Conservation (phyloP, 2,329 filamentous ascomycete genomes). For the Hypocreales sp. region DNA sequence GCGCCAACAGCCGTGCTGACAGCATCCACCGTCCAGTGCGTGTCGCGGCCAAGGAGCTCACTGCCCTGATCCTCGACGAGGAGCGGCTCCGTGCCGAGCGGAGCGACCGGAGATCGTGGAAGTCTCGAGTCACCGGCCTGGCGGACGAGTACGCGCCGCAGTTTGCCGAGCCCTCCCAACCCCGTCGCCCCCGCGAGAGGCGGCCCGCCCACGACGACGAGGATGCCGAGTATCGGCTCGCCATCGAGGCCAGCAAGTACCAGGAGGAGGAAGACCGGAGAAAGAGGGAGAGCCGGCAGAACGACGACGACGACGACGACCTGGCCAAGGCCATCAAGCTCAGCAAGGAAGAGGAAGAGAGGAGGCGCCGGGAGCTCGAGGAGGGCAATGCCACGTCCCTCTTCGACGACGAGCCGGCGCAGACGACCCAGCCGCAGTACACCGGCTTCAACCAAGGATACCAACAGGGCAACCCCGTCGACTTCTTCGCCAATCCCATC, state of each 20-base stretch:
- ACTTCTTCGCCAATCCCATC: conserved; percentile 94
- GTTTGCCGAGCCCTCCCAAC: conserved; percentile 22
- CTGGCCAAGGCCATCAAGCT: conserved; percentile 88
- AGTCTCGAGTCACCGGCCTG: conserved; percentile 84
- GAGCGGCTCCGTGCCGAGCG: conserved; percentile 82
- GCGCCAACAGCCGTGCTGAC: conserved; percentile 5
- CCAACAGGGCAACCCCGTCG: conserved; percentile 88
- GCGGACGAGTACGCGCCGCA: conserved; percentile 57
- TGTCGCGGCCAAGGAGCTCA: conserved; percentile 90
- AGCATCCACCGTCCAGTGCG: conserved; percentile 46
- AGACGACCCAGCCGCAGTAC: conserved; percentile 49
- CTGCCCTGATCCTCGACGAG: conserved; percentile 81
- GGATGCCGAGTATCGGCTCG: conserved; percentile 78
- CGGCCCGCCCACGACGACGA: conserved; percentile 55
- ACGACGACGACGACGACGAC: conserved; percentile 63
- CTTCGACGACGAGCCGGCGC: conserved; percentile 66
- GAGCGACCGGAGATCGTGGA: conserved; percentile 87
- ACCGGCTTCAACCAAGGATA: conserved; percentile 96
- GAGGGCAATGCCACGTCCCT: conserved; percentile 70
- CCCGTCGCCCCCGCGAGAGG: conserved; percentile 29
- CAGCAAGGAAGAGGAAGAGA: conserved; percentile 87
- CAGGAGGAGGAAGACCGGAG: conserved; percentile 82
- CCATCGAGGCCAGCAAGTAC: conserved; percentile 86
- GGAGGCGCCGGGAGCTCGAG: conserved; percentile 73
- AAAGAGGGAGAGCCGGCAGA: conserved; percentile 51